Evolutionary conservation across 352 stramenopile genomes (phyloP), one percentile per base, ranked within the genome.

Genomic region (Phytophthora pluvialis): DNA sequence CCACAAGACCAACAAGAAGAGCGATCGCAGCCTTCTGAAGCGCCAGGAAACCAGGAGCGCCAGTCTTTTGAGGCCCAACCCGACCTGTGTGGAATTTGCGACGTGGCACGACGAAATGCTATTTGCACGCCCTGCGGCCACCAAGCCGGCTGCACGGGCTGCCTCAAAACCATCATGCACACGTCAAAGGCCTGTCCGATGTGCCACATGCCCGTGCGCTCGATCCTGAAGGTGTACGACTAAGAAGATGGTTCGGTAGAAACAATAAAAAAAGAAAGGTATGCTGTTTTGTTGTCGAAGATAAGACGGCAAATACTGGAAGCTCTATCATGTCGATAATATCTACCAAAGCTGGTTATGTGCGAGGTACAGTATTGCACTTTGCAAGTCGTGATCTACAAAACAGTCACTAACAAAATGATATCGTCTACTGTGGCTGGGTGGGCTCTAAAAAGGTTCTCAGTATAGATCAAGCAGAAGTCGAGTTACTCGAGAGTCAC

Each of bases 81-180:
- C 2, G 58, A 65, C 53, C 65, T 87, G 65, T 91, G 80, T 49
- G 67, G 77, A 33, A 83, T 91, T 39, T 91, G 83, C 59, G 76
- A 84, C 57, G 75, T 84, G 67, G 73, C 65, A 28, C 64, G 57
- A 40, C 63, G 76, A 13, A 83, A 87, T 51, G 80, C 78, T 16
- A 73, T 90, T 61, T 91, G 83, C 57, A 73, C 86, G 18, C 83
- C 83, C 0, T 91, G 83, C 53, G 83, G 83, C 44, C 83, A 91
- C 66, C 65, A 83, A 44, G 80, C 75, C 9, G 80, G 77, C 13
- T 91, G 83, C 61, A 66, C 75, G 28, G 21, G 52, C 7, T 91
- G 83, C 46, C 70, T 91, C 42, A 48, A 58, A 36, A 33, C 64
- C n/a, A 56, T 73, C 25, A 78, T 55, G 58, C 62, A 39, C 44